A percentile compares a stretch with the other conserved stretches of the same genome.
These are phyloP conservation scores for Groenewaldozyma sp. DNA, from an alignment of 1,139 yeast species.

Conservation along the genomic window DNA sequence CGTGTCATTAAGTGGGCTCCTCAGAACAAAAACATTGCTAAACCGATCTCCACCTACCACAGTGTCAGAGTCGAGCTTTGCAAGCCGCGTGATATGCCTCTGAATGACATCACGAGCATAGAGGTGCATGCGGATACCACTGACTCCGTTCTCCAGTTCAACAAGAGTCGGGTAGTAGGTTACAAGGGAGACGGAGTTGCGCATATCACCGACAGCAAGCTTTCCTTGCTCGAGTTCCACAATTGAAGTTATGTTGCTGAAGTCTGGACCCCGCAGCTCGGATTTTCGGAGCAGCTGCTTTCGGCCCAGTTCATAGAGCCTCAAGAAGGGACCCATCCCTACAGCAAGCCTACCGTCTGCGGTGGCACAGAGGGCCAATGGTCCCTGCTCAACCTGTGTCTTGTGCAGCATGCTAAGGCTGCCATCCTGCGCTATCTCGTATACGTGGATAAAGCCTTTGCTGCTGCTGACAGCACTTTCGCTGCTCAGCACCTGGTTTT, in stretches of 20 bases:
- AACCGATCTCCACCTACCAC: conserved; percentile 82
- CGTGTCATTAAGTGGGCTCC: conserved; percentile 46
- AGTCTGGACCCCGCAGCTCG: conserved; percentile 21
- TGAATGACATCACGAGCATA: conserved; percentile 63
- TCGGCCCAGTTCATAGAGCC: conserved; percentile 66
- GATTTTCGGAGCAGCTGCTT: conserved; percentile 70
- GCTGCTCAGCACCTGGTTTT: conserved; percentile 34
- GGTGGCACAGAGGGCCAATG: conserved; percentile 36
- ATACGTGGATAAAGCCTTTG: conserved; percentile 37
- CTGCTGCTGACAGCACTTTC: conserved; percentile 19
- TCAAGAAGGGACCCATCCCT: conserved; percentile 45
- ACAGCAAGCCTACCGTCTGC: conserved; percentile 42
- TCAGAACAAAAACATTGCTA: conserved; percentile 65
- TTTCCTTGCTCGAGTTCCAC: conserved; percentile 44
- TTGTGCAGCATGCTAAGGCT: conserved; percentile 46
- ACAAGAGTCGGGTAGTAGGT: conserved; percentile 38
- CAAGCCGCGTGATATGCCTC: conserved; percentile 55
- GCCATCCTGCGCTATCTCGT: conserved; percentile 32
- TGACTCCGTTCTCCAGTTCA: neutral
- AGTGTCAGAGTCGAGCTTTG: conserved; percentile 63
- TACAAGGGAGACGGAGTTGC: conserved; percentile 52
- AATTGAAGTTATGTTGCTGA: conserved; percentile 36
- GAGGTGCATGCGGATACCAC: conserved; percentile 39
- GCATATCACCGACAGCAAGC: conserved; percentile 59
- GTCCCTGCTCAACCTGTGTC: conserved; percentile 46